Evolutionary conservation across 2,329 filamentous ascomycete genomes (phyloP), one percentile per base, ranked within the genome.

Genomic region (Penicillium sp.): DNA sequence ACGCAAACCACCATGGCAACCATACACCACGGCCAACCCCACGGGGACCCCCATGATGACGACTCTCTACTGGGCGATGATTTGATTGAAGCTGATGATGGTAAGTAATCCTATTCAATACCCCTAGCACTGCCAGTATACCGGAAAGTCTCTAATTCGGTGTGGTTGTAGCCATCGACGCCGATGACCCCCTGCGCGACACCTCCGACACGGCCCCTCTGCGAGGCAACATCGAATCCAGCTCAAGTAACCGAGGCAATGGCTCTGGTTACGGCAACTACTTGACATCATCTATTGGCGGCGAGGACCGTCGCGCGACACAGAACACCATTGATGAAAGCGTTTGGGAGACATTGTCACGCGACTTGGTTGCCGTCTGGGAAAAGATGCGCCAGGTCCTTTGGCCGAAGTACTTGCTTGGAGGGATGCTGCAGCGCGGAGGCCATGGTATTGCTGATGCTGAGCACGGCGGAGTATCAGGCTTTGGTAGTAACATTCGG

Each of bases 341-440:
- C 1, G 94, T 99, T 38, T 99, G 94, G 94, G 90, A 93, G 40
- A 99, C 94, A n/a, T 80, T 99, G 57, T 90, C 89, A 48, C 88
- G 94, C 63, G 94, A 99, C 73, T 78, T 99, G 61, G 76, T 93
- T 7, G 94, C 91, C 26, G 91, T 97, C 34, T 97, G 94, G 93
- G 89, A 90, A 76, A 99, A 99, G 81, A 91, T 99, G 87, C 87
- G 90, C 73, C 93, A 97, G 79, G 94, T 99, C 36, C 84, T 99
- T 57, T 99, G 91, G 76, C 94, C 94, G 16, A 92, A 92, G 69
- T 97, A 97, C 77, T 82, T 99, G 45, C 87, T 99, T 23, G 84
- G 84, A 38, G 84, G 84, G 36, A 79, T 86, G 67, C 74, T 87
- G 74, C 75, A 80, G 60, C 74, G 79, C 47, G 79, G 81, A 30